A percentile compares a stretch with the other conserved stretches of the same genome.
Evolutionary conservation across 441 rosid species (phyloP).

Genomic region (Gossypium schwendimanii): DNA sequence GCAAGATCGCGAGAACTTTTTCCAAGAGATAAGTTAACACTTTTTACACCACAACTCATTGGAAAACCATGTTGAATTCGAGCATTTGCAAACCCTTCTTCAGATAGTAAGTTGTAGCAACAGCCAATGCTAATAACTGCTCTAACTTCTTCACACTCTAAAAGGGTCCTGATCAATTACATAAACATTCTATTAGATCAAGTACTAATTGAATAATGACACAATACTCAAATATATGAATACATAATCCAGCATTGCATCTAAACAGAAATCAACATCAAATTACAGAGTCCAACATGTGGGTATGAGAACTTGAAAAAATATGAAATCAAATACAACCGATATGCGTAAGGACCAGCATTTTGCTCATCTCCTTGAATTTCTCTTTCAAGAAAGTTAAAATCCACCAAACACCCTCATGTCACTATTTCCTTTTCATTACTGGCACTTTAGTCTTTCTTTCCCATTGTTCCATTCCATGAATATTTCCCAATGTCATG

Average conservation of each 20-base stretch:
- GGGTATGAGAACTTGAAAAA: not conserved
- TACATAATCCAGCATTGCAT: conserved; percentile 1
- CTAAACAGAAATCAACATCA: not conserved
- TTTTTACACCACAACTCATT: conserved; percentile 61
- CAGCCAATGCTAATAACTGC: conserved; percentile 88
- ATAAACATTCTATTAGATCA: not conserved
- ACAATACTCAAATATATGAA: not conserved
- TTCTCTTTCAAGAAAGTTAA: not conserved
- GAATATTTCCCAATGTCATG: not conserved
- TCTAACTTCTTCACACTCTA: conserved; percentile 58
- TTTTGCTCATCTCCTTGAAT: not conserved
- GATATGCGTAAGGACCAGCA: not conserved
- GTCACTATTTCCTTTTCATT: not conserved
- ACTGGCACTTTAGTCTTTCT: not conserved
- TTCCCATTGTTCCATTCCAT: not conserved
- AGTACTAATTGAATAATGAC: not conserved
- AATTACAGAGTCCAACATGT: not conserved
- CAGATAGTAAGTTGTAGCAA: conserved; percentile 86
- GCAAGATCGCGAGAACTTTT: conserved; percentile 76
- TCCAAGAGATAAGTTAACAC: conserved; percentile 42
- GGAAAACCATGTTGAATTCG: conserved; percentile 58
- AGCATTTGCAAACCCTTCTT: conserved; percentile 32
- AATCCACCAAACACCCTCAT: not conserved
- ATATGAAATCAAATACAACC: not conserved
- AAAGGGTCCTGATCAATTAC: conserved; percentile 48